Evolutionary conservation across 345 rosid species (phyloP), one percentile per base, ranked within the genome.

Genomic region (Passiflora organensis): DNA sequence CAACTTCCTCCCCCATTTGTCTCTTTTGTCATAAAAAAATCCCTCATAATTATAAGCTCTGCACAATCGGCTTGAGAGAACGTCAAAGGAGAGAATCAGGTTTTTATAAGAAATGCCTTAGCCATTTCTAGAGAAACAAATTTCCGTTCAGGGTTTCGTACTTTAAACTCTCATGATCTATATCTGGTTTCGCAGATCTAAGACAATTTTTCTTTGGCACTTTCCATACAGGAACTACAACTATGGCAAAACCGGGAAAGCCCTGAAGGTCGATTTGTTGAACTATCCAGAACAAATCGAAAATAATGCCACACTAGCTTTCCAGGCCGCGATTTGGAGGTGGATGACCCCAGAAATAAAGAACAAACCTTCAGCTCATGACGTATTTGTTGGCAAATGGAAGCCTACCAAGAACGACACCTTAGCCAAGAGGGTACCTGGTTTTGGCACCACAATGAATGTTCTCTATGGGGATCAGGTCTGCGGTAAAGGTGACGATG

Each of bases 341-440:
- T 89, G 95, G 97, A 89, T 89, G 97, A 84, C 90, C 1, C 95
- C 97, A 6, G 70, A 61, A 10, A 86, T 82, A 81, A 89, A 89
- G 77, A 69, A 74, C 13, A 66, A 54, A 21, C 97, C 95, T 0
- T 86, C 95, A 6, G 90, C 97, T 0, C 97, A 89, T 55, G 90
- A 82, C 6, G 85, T 60, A 4, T 86, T 86, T 36, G 83, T 79
- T 6, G 90, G 93, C 0, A 86, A 60, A 42, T 89, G 97, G 95
- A 89, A 86, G 63, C 95, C 93, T 1, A 80, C 85, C 19, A 79
- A 80, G 84, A 89, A 84, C 15, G 95, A 86, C 72, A 89, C 97
- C 0, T 55, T 70, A 52, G 74, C 84, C 57, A 89, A 86, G 53
- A 65, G 90, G 60, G 55, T 68, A 9, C 93, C 89, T 0, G 95